phyloP scores from a whole-genome alignment of 2,329 filamentous ascomycete genomes.

The Colletotrichum spinosum region DNA sequence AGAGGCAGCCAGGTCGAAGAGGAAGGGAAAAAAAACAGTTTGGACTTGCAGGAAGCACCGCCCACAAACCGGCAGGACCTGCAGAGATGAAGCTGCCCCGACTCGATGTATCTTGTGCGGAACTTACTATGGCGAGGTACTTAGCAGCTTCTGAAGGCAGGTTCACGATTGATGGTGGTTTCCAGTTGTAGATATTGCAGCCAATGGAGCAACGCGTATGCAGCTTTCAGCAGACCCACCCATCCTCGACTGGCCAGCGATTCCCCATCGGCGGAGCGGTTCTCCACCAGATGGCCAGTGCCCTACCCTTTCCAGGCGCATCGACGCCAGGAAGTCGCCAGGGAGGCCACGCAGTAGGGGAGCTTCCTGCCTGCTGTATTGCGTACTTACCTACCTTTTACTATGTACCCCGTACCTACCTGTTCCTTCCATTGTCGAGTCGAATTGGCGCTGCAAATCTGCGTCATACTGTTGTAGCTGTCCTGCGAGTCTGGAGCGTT shows the following conservation, averaged over 20 bases:
- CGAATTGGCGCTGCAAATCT: constrained; percentile 24
- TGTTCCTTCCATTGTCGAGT: constrained; percentile 15
- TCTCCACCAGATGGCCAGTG: constrained; percentile 21
- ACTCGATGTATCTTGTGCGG: too few species aligned
- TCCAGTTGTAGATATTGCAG: constrained; percentile 17
- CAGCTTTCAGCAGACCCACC: constrained; percentile 24
- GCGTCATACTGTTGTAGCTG: constrained; percentile 26
- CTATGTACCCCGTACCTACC: not conserved
- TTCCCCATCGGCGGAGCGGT: not conserved
- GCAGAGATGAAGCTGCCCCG: not conserved
- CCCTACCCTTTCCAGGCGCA: constrained; percentile 28
- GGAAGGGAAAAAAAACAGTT: not conserved
- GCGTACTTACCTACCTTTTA: not conserved
- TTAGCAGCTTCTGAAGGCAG: not conserved
- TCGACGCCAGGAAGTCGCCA: constrained; percentile 30
- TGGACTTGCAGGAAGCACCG: constrained; percentile 1
- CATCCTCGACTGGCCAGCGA: constrained; percentile 26
- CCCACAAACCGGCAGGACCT: constrained; percentile 18
- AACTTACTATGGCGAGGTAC: too few species aligned
- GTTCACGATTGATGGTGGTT: constrained; percentile 1
- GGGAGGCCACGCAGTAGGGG: constrained; percentile 1
- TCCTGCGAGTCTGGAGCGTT: not conserved
- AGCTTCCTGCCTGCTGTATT: not conserved
- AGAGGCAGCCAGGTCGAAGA: constrained; percentile 10
- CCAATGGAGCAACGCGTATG: constrained; percentile 8